These are phyloP conservation scores for Sporothrix protearum DNA, from an alignment of 2,329 filamentous ascomycete species.

Conservation along the genomic window DNA sequence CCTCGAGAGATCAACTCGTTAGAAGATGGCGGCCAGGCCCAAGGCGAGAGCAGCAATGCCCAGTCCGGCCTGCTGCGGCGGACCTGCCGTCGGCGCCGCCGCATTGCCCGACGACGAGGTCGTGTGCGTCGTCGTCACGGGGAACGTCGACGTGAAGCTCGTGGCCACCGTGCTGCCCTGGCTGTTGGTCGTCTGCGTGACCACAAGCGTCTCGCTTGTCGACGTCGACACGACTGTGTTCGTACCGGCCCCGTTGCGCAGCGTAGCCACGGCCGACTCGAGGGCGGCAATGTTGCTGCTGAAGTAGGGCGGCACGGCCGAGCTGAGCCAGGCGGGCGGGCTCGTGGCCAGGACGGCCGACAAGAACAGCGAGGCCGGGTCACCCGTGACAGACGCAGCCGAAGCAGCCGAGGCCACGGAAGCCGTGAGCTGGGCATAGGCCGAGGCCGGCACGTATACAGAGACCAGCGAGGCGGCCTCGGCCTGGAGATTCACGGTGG, in stretches of 20 bases:
- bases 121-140: conserved; percentile 16
- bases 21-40: conserved; percentile 33
- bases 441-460: conserved; percentile 33
- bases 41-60: conserved; percentile 22
- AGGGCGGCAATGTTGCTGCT: conserved; percentile 23
- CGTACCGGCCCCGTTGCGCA: conserved; percentile 26
- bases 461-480: conserved; percentile 33
- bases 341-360: conserved; percentile 31
- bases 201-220: conserved; percentile 27
- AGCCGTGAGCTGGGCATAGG: conserved; percentile 30
- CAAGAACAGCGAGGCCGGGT: conserved; percentile 32
- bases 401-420: conserved; percentile 28
- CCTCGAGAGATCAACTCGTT: not conserved
- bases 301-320: conserved; percentile 24
- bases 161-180: conserved; percentile 31
- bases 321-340: conserved; percentile 28
- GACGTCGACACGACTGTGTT: conserved; percentile 2
- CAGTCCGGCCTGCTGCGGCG: conserved; percentile 1
- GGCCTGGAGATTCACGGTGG: conserved; percentile 27
- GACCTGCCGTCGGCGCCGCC: conserved; percentile 18
- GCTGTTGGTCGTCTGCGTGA: conserved; percentile 31
- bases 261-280: conserved; percentile 28
- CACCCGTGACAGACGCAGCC: conserved; percentile 31
- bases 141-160: conserved; percentile 29
- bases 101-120: conserved; percentile 22